Conservation (phyloP, 768 basidiomycete genomes). For the Termitomyces sp. region DNA sequence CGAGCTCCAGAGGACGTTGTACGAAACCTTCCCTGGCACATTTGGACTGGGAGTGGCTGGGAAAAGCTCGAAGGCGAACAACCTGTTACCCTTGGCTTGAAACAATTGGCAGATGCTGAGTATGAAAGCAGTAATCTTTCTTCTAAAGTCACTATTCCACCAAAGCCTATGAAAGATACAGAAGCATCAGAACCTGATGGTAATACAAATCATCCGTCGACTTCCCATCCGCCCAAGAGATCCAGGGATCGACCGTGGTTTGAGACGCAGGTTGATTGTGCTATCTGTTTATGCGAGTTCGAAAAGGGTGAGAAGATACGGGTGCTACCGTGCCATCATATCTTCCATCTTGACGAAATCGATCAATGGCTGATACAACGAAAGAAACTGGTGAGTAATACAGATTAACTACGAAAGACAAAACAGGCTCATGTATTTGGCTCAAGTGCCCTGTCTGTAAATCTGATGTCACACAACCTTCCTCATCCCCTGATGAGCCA, state of each 20-base stretch:
- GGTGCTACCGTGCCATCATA: slow-evolving; percentile 89
- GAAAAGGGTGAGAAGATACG: slow-evolving; percentile 84
- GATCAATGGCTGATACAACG: slow-evolving; percentile 90
- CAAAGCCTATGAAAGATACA: slow-evolving; percentile 4
- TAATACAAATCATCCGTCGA: slow-evolving; percentile 28
- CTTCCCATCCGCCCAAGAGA: slow-evolving; percentile 26
- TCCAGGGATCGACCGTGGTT: slow-evolving; percentile 61
- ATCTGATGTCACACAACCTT: slow-evolving; percentile 78
- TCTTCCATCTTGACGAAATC: slow-evolving; percentile 90
- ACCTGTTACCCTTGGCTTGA: slow-evolving; percentile 18
- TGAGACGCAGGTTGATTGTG: slow-evolving; percentile 79
- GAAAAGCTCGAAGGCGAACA: slow-evolving; percentile 61
- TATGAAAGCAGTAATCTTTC: not conserved
- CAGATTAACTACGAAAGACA: not conserved
- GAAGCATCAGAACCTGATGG: slow-evolving; percentile 15
- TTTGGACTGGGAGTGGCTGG: slow-evolving; percentile 79
- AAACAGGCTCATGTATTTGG: not conserved
- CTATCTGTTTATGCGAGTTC: slow-evolving; percentile 89
- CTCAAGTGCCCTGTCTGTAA: slow-evolving; percentile 87
- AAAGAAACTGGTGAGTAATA: slow-evolving; percentile 77
- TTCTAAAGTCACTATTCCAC: no score
- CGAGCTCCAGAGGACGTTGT: slow-evolving; percentile 82
- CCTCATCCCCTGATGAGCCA: slow-evolving; percentile 5
- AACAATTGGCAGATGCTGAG: slow-evolving; percentile 27
- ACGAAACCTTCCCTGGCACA: slow-evolving; percentile 70